Base-by-base conservation (phyloP, 768 basidiomycete species). In the Butyriboletus loyo region DNA sequence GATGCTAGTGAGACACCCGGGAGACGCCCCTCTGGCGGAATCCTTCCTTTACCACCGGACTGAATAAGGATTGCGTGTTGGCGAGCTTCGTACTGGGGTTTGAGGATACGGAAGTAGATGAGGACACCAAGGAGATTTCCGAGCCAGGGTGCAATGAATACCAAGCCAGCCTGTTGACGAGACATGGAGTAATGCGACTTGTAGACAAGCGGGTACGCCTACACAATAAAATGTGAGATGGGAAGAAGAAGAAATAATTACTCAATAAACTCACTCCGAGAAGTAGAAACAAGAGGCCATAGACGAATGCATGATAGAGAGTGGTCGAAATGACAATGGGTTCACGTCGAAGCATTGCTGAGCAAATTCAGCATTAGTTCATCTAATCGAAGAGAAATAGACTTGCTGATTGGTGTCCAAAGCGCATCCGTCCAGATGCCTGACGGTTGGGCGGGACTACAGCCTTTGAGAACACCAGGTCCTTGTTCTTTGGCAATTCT, bases 311-410 rank as follows among this genome's bases (percentile, higher is more conserved):
- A 40, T 64, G 64, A 48, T 64, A 57, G 11, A 63, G 24, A 8
- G 59, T 58, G 10, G 65, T 61, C 65, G 62, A 66, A 4, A 43
- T 55, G 14, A 66, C 52, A 22, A 66, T 66, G 11, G 65, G 65
- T 25, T 66, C 65, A 11, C 42, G 30, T 19, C 54, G 50, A 21
- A 66, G 57, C 57, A 64, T 66, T 27, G 38, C 56, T 59, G 7
- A 25, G 11, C 13, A 31, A 30, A 24, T 17, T 42, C 10, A 35
- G 13, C 21, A 40, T 45, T 31, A 38, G 35, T 32, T 21, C 4
- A 43, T 36, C 21, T 5, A 7, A 14, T 22, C 7, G 9, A 51
- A 36, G 13, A 11, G 11, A 41, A 43, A 27, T 15, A 7, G 19
- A 46, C 61, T 46, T 32, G 60, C 64, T 53, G 19, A 63, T 57